Percentiles rank a stretch among this genome's conserved stretches.
Evolutionary conservation across 2,329 filamentous ascomycete genomes (phyloP).

Genomic region (Huntiella abstrusa): DNA sequence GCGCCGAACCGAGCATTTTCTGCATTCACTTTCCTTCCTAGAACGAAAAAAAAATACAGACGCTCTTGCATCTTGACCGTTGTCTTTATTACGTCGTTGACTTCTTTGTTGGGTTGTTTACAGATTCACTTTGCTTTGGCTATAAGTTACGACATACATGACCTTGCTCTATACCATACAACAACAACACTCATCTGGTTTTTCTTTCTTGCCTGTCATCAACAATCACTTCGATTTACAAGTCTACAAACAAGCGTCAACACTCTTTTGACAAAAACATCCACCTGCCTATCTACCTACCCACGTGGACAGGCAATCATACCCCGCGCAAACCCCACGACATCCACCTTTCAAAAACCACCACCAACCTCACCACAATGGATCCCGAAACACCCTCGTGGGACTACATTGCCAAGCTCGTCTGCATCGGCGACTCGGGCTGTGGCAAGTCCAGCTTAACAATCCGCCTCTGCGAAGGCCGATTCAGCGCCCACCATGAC

Average conservation of each 20-base stretch:
- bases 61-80: no score
- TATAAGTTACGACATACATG: no score
- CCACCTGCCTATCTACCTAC: no score
- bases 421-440: slow-evolving; percentile 90
- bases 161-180: no score
- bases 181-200: no score
- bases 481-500: slow-evolving; percentile 86
- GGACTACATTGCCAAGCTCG: slow-evolving; percentile 98
- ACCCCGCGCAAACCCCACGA: not conserved
- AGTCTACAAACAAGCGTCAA: not conserved
- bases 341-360: not conserved
- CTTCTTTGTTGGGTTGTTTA: no score
- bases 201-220: no score
- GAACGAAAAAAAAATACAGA: no score
- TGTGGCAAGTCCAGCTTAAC: slow-evolving; percentile 91
- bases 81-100: no score
- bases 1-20: not conserved
- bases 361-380: not conserved
- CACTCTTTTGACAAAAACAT: not conserved
- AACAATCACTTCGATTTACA: not conserved
- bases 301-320: not conserved
- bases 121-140: no score
- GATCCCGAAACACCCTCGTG: slow-evolving; percentile 44
- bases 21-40: no score
- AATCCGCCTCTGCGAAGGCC: slow-evolving; percentile 87